Conservation (phyloP, 1,139 yeast species). For the Nakaseomyces sp. region DNA sequence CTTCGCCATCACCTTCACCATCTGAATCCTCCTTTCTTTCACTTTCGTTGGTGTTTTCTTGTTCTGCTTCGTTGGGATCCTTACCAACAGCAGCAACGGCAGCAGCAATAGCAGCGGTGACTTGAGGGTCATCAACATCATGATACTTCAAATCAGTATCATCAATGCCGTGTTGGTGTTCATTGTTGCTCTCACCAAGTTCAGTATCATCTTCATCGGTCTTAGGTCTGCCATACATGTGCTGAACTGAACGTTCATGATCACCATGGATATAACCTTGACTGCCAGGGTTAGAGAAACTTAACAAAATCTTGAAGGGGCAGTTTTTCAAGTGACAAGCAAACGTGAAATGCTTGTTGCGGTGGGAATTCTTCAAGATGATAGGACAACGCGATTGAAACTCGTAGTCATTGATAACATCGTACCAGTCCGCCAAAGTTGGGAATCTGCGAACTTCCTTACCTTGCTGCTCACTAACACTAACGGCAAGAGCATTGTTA, state of each 20-base stretch:
- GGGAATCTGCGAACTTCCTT: constrained; percentile 18
- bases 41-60: neutral
- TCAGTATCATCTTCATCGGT: constrained; percentile 5
- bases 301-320: constrained; percentile 28
- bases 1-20: too few relatives aligned
- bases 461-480: constrained; percentile 16
- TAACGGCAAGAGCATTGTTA: constrained; percentile 24
- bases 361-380: constrained; percentile 30
- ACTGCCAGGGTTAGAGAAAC: constrained; percentile 19
- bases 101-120: constrained; percentile 27
- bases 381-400: constrained; percentile 31
- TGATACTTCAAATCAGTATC: constrained; percentile 6
- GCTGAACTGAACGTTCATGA: neutral
- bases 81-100: constrained; percentile 17
- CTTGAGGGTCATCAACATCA: constrained; percentile 19
- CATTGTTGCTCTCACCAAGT: constrained; percentile 4
- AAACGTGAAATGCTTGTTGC: constrained; percentile 31
- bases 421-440: constrained; percentile 29
- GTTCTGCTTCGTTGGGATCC: constrained; percentile 6
- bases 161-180: constrained; percentile 9
- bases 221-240: neutral
- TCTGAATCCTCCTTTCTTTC: constrained; percentile 1
- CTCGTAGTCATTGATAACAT: constrained; percentile 31
- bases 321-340: constrained; percentile 31
- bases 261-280: constrained; percentile 3